Evolutionary conservation across 1,284 basidiomycete species (phyloP), one percentile per base, ranked within the genome.

Genomic region (Cutaneotrichosporon daszewskae): DNA sequence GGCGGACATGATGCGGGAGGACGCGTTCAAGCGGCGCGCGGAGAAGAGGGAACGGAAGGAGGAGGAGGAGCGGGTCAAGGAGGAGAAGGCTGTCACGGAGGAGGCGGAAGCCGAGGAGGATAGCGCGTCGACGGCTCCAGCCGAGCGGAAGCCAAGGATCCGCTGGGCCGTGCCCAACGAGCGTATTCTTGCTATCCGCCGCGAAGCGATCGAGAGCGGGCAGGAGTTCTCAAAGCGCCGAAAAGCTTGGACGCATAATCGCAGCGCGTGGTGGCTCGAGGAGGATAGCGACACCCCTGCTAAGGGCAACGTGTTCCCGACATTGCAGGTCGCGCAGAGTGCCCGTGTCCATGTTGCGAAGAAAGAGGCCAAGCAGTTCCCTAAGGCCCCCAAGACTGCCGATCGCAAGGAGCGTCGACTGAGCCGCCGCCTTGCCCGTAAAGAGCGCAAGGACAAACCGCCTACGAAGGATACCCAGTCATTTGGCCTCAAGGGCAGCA

Each of bases 121-220:
- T 7, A 5, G 6, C 23, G n/a, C 37, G 9, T 18, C 37, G 12
- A 14, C 25, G 31, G 31, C 31, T 3, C 17, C 32, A 17, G n/a
- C 29, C 7, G n/a, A n/a, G n/a, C n/a, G n/a, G n/a, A n/a, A n/a
- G n/a, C n/a, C n/a, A n/a, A 24, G 32, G 23, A 45, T 58, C 10
- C 49, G 46, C n/a, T 69, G 67, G 64, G 59, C 53, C 29, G 32
- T 49, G 17, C 55, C 66, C 2, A 55, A 54, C 43, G 24, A 32
- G 7, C 48, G 56, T 27, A 55, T 60, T 17, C 20, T 40, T 25
- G 39, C 47, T 16, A 37, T 68, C 26, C 43, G 68, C 23, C 32
- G 40, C 23, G 37, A 57, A 25, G 61, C 66, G 1, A 51, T 54
- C 32, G 45, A 50, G 33, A 66, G 56, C 37, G 67, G 61, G 12